Conservation (phyloP, 495 filamentous ascomycete species). For the Penicillium psychrofluorescens region DNA sequence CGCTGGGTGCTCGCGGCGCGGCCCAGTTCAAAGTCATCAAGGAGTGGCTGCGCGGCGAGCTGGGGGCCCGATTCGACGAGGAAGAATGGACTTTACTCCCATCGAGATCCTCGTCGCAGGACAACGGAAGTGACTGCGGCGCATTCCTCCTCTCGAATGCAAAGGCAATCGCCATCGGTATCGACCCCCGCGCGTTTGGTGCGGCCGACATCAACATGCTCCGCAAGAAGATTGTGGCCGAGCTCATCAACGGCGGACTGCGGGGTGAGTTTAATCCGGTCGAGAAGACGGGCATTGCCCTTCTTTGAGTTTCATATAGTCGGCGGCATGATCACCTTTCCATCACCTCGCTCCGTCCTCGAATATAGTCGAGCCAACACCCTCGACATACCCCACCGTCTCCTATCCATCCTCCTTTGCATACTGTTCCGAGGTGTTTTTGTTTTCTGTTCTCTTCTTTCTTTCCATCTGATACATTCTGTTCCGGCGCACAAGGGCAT, state of each 20-base stretch:
- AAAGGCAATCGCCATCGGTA: constrained; percentile 57
- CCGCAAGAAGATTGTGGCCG: constrained; percentile 58
- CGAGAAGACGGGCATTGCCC: constrained; percentile 9
- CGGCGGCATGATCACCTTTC: not conserved
- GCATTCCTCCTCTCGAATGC: constrained; percentile 72
- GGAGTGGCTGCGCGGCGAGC: constrained; percentile 50
- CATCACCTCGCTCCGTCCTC: not conserved
- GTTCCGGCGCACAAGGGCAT: constrained; percentile 8
- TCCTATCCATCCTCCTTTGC: too few relatives aligned
- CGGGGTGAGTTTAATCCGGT: constrained; percentile 33
- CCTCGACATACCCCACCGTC: not conserved
- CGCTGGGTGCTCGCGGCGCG: constrained; percentile 39
- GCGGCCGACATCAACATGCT: constrained; percentile 50
- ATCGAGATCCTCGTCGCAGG: constrained; percentile 47
- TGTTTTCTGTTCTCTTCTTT: too few relatives aligned
- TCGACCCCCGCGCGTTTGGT: constrained; percentile 54
- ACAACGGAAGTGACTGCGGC: constrained; percentile 73
- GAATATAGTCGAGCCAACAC: too few relatives aligned
- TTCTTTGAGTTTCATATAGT: constrained; percentile 12
- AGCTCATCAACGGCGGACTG: constrained; percentile 62
- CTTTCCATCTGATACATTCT: constrained; percentile 1
- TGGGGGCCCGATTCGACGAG: constrained; percentile 48
- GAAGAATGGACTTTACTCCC: constrained; percentile 54
- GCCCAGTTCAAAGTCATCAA: constrained; percentile 34
- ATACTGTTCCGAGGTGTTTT: too few relatives aligned